These are phyloP conservation scores for Pestalotiopsis sp. DNA, from an alignment of 2,329 filamentous ascomycete genomes.

Conservation along the genomic window DNA sequence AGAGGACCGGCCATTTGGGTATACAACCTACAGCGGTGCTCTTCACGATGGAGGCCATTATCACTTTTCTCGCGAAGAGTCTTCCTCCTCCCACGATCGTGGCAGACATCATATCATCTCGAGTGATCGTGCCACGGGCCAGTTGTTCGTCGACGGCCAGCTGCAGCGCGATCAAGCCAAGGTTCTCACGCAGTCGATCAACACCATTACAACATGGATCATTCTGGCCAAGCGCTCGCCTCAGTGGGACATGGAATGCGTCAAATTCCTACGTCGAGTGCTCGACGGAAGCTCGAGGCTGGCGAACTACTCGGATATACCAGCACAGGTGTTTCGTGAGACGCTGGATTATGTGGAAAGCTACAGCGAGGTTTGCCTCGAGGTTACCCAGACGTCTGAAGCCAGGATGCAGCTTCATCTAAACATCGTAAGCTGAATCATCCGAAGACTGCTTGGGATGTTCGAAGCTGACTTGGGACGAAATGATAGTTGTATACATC, in stretches of 20 bases:
- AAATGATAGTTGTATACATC: background rate
- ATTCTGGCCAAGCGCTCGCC: background rate
- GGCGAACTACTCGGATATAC: background rate
- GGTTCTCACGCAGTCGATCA: background rate
- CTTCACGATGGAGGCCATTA: background rate
- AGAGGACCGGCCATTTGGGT: background rate
- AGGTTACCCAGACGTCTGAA: background rate
- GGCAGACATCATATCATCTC: no score
- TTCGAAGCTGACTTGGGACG: background rate
- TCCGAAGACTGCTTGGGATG: background rate
- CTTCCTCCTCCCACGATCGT: no score
- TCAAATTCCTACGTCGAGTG: slow-evolving; percentile 1
- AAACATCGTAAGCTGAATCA: background rate
- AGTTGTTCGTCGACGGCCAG: background rate
- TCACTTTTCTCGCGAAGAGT: background rate
- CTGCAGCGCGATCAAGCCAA: background rate
- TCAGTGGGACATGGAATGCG: background rate
- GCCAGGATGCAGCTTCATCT: slow-evolving; percentile 6
- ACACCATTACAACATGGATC: background rate
- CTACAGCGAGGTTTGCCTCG: background rate
- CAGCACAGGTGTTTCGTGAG: background rate
- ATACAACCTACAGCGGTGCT: background rate
- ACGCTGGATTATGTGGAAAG: slow-evolving; percentile 2
- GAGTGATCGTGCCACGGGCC: background rate
- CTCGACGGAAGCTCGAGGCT: background rate